Base-by-base conservation (phyloP, 1,284 basidiomycete genomes). In the Moesziomyces antarcticus region DNA sequence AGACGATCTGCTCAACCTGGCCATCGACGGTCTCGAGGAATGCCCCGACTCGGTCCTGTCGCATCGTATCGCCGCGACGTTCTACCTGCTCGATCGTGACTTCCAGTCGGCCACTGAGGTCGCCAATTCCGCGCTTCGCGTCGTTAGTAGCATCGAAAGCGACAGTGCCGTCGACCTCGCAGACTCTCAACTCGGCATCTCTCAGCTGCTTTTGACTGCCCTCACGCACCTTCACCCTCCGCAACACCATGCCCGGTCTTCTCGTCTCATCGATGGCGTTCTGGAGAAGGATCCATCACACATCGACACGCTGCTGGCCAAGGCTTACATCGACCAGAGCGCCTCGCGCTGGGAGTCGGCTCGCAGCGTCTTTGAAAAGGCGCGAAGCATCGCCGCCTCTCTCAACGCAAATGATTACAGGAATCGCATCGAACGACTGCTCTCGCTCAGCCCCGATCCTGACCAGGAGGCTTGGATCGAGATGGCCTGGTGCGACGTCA, bases 191-290 rank as follows among this genome's bases (percentile, higher is more conserved):
- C 84, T 94, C 22, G 87, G 88, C 50, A 86, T 94, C 80, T 89
- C 91, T 55, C 86, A 89, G 8, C 86, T 87, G 7, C 87, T 94
- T 14, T 89, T 89, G 0, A 90, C 88, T 0, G 90, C 92, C 4
- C 87, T 97, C 18, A 92, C 94, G 1, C 91, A 97, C 74, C 87
- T 92, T 55, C 93, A 90, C 84, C 90, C 95, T 11, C 96, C 96
- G 0, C 94, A 94, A 79, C 91, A 97, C 78, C 96, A 99, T 82
- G 78, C 86, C 14, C 89, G 91, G 46, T 95, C 96, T 1, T 85
- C 91, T 30, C 86, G 88, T 14, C 87, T 96, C 7, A 86, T 96
- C 25, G 89, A 92, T 37, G 88, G 89, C 3, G 88, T 95, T 5
- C 88, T 98, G 5, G 76, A 86, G 1, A 51, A 87, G 48, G 88